Evolutionary conservation across 306 rosid genomes (phyloP), one percentile per base, ranked within the genome.

Genomic region (Canavalia ensiformis): DNA sequence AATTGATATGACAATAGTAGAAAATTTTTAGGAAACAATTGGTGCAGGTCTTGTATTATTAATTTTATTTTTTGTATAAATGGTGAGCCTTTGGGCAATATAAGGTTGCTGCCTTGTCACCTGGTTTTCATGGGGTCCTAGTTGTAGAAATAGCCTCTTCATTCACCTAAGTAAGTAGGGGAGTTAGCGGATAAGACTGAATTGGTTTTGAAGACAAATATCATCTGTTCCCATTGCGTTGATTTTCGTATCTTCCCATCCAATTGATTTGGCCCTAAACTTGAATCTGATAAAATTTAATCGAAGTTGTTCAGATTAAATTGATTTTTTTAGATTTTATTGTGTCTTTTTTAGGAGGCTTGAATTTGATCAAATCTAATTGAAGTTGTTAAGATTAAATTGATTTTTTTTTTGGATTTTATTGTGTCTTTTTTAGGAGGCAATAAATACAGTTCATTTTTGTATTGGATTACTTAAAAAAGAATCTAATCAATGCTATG

Each of bases 21-120:
- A 52, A 1, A 13, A 33, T 10, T 31, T 46, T 46, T 47, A 59
- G 45, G 72, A 4, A 66, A 37, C 55, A 33, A 9, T 18, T 18
- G 41, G 28, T 82, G 49, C 35, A 29, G 5, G 18, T 55, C 30
- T 68, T 82, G 58, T 59, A 25, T 31, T 33, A n/a, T 57, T 44
- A 74, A 45, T 68, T 71, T 51, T n/a, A 25, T 76, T 60, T 75
- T 13, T 45, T 70, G 52, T 62, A 72, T 45, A 42, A 12, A 41
- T 42, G 39, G 67, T 28, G 12, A 39, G 18, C 25, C 67, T 73
- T 28, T 56, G 42, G 28, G 7, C 3, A 73, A 55, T 0, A 47
- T 73, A 58, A 74, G 12, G 9, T 58, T 74, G 57, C 42, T 74
- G 42, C 33, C 55, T 42, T 56, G 41, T 56, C 68, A 74, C 45